These are phyloP conservation scores for Saccharomyces hybrid DNA, from an alignment of 1,139 yeast species.

Conservation along the genomic window DNA sequence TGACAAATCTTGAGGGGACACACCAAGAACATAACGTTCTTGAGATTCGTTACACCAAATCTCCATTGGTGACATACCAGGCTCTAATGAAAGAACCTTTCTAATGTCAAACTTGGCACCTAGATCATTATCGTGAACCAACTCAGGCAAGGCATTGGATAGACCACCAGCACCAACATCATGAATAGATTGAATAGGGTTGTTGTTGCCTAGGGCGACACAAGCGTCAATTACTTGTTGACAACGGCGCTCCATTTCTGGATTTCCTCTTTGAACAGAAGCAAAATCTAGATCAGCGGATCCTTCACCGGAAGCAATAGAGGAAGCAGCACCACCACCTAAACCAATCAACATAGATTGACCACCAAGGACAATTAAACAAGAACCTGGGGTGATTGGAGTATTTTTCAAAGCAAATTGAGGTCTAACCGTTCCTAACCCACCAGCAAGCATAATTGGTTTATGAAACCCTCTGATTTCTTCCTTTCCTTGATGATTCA, in stretches of 20 bases:
- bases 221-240: constrained; percentile 97
- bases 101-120: constrained; percentile 93
- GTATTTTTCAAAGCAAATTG: constrained; percentile 82
- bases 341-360: constrained; percentile 98
- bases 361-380: constrained; percentile 91
- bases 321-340: constrained; percentile 99
- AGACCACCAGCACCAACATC: constrained; percentile 99
- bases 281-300: constrained; percentile 95
- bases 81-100: constrained; percentile 83
- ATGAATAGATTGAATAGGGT: constrained; percentile 92
- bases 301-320: constrained; percentile 90
- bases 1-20: constrained; percentile 69
- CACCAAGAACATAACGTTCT: constrained; percentile 94
- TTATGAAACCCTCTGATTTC: constrained; percentile 96
- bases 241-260: constrained; percentile 98
- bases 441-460: constrained; percentile 99
- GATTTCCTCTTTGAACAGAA: constrained; percentile 98
- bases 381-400: constrained; percentile 86
- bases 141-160: constrained; percentile 93
- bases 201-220: constrained; percentile 67
- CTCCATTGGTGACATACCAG: constrained; percentile 99
- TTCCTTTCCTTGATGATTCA: constrained; percentile 49
- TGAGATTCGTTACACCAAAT: constrained; percentile 99
- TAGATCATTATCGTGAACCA: constrained; percentile 91
- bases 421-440: constrained; percentile 94